A percentile compares a stretch with the other conserved stretches of the same genome.
Conservation (phyloP, 768 basidiomycete species). For the Infundibulicybe gibba region DNA sequence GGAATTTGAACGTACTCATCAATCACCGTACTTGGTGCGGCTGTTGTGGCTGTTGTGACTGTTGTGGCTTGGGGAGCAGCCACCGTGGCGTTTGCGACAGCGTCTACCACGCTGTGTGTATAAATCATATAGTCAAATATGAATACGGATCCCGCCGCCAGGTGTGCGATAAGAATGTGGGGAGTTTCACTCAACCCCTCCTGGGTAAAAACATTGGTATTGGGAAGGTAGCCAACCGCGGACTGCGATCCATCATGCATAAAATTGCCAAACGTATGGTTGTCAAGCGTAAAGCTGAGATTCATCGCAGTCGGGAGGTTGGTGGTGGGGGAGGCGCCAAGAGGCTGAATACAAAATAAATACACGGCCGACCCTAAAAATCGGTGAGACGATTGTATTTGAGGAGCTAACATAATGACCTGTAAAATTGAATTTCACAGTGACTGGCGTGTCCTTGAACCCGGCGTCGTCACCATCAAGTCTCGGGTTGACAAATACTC, state of each 20-base stretch:
- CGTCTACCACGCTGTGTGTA: constrained; percentile 14
- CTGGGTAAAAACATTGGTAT: constrained; percentile 34
- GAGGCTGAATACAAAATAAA: constrained; percentile 37
- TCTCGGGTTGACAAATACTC: constrained; percentile 8
- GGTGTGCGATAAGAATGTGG: constrained; percentile 39
- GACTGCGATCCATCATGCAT: constrained; percentile 20
- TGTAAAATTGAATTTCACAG: constrained; percentile 37
- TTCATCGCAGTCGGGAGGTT: constrained; percentile 35
- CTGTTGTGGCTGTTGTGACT: too few species aligned
- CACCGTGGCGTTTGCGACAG: constrained; percentile 5
- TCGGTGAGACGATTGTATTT: background rate
- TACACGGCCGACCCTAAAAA: constrained; percentile 45
- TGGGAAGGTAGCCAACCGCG: constrained; percentile 21
- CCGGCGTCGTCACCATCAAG: constrained; percentile 24
- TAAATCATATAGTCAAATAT: constrained; percentile 47
- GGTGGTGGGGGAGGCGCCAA: constrained; percentile 16
- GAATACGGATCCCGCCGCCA: constrained; percentile 43
- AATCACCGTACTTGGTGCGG: background rate
- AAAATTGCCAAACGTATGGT: constrained; percentile 20
- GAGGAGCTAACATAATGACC: constrained; percentile 22
- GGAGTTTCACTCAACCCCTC: constrained; percentile 27
- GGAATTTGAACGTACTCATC: background rate
- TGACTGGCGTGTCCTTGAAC: constrained; percentile 26
- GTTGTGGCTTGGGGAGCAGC: too few species aligned
- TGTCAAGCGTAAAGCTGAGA: constrained; percentile 42